Evolutionary conservation across 2,329 filamentous ascomycete genomes (phyloP).

Genomic region (Rasamsonia emersonii): DNA sequence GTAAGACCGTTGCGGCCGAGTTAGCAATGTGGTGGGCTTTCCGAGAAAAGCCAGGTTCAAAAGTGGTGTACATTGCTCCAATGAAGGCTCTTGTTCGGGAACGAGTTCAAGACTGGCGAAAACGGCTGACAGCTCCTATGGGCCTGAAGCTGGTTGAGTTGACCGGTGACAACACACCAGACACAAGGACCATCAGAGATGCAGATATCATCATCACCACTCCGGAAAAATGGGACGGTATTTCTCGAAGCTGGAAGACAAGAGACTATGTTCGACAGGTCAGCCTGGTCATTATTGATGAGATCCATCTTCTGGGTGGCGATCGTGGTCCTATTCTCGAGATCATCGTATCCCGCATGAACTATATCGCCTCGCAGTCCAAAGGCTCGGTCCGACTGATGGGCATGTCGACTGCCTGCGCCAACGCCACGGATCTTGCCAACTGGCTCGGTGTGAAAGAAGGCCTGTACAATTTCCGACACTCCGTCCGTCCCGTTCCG

Average conservation of each 20-base stretch:
- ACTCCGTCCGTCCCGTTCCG: constrained; percentile 92
- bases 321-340: constrained; percentile 96
- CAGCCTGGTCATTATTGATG: constrained; percentile 93
- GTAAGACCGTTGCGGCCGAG: constrained; percentile 93
- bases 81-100: constrained; percentile 99
- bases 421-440: constrained; percentile 84
- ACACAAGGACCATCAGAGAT: constrained; percentile 88
- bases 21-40: constrained; percentile 99
- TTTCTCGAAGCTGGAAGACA: constrained; percentile 96
- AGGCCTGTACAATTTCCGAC: constrained; percentile 91
- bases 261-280: constrained; percentile 93
- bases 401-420: constrained; percentile 98
- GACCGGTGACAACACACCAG: constrained; percentile 95
- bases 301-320: constrained; percentile 94
- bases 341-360: constrained; percentile 91
- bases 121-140: constrained; percentile 70
- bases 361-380: constrained; percentile 93
- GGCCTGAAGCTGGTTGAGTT: constrained; percentile 87
- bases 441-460: constrained; percentile 98
- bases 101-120: constrained; percentile 89
- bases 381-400: constrained; percentile 81
- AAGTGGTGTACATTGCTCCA: constrained; percentile 97
- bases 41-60: constrained; percentile 83
- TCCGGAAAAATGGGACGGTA: constrained; percentile 99
- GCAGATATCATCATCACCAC: constrained; percentile 98